Conservation (phyloP, 441 rosid genomes). For the Erodium moschatum region DNA sequence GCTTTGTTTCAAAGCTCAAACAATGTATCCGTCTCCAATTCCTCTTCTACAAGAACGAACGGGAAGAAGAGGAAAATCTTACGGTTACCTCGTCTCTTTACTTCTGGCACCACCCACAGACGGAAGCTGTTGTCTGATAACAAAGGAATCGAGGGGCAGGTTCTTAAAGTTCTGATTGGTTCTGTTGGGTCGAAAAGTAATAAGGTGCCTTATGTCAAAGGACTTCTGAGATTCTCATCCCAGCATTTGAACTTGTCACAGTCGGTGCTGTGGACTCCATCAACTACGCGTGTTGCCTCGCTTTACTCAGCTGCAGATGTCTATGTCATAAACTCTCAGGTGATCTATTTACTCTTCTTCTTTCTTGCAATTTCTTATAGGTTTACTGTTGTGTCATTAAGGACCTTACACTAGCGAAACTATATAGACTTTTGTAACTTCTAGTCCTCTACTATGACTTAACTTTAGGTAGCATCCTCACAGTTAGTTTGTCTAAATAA, state of each 20-base stretch:
- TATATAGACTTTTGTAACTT: background rate
- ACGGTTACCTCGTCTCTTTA: conserved; percentile 21
- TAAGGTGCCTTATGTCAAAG: conserved; percentile 67
- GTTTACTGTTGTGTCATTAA: background rate
- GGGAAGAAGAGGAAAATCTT: conserved; percentile 21
- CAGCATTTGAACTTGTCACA: conserved; percentile 52
- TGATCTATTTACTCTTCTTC: conserved; percentile 11
- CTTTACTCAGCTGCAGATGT: conserved; percentile 92
- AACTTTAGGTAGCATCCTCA: background rate
- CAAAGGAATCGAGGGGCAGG: conserved; percentile 31
- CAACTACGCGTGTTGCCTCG: conserved; percentile 78
- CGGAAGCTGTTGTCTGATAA: conserved; percentile 19
- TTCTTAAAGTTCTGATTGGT: conserved; percentile 74
- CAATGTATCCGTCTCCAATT: conserved; percentile 15
- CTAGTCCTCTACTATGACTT: no score
- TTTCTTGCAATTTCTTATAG: background rate
- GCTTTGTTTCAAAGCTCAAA: conserved; percentile 45
- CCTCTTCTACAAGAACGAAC: conserved; percentile 19
- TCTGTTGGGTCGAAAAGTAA: conserved; percentile 98
- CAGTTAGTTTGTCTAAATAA: no score
- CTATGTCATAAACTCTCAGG: conserved; percentile 91
- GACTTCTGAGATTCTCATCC: conserved; percentile 49
- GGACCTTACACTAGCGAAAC: background rate
- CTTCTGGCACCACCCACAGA: conserved; percentile 11
- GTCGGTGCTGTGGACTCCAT: conserved; percentile 71